Percentiles rank a stretch among this genome's conserved stretches.
Evolutionary conservation across 177 flowering plant genomes (phyloP).

Genomic region (Vitis hybrid): DNA sequence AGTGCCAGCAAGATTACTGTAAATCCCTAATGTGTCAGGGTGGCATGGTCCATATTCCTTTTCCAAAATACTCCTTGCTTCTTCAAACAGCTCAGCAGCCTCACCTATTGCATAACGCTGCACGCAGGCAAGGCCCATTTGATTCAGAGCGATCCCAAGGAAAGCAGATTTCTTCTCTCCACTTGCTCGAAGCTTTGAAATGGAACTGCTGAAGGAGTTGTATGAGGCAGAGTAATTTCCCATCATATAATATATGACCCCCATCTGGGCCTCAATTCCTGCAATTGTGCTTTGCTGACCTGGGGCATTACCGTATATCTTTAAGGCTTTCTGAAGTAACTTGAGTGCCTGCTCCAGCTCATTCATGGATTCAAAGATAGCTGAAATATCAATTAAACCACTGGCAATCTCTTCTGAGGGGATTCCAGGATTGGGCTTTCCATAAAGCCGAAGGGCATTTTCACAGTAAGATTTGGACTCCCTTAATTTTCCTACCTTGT

Average conservation of each 20-base stretch:
- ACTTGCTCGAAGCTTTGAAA: constrained; percentile 41
- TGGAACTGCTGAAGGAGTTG: constrained; percentile 30
- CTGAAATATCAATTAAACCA: constrained; percentile 48
- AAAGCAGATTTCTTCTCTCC: constrained; percentile 53
- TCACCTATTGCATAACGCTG: constrained; percentile 45
- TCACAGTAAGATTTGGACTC: constrained; percentile 58
- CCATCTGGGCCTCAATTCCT: constrained; percentile 60
- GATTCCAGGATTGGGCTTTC: constrained; percentile 35
- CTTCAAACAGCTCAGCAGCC: constrained; percentile 57
- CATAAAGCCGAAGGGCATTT: constrained; percentile 45
- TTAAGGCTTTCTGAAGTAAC: constrained; percentile 44
- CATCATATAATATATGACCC: constrained; percentile 52
- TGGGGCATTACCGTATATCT: constrained; percentile 23
- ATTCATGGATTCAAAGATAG: constrained; percentile 53
- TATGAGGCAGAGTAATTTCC: constrained; percentile 43
- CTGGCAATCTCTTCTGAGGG: constrained; percentile 49
- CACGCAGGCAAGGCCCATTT: constrained; percentile 63
- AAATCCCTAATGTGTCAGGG: constrained; percentile 55
- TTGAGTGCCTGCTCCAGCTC: constrained; percentile 42
- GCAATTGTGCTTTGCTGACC: constrained; percentile 54
- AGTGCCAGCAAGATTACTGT: constrained; percentile 60
- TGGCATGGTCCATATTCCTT: constrained; percentile 54
- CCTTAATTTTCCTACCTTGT: constrained; percentile 50
- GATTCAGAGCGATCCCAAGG: constrained; percentile 53
- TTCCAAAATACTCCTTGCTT: constrained; percentile 51